Evolutionary conservation across 331 rosid genomes (phyloP), one percentile per base, ranked within the genome.

Genomic region (Stylosanthes scabra): DNA sequence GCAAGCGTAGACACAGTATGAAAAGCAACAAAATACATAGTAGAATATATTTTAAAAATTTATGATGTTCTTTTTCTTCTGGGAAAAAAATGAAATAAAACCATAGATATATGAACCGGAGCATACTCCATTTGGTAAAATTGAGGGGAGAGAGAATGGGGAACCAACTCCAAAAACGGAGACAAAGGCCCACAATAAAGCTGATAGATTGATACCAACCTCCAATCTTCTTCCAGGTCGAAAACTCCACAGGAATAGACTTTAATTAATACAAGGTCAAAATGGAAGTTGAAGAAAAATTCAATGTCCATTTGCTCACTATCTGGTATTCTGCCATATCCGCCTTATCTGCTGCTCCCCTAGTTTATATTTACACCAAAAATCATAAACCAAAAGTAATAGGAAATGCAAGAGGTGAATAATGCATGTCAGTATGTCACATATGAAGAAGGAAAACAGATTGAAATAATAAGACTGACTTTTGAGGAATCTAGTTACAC

Each of bases 341-440:
- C 66, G 11, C 34, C 60, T 39, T 74, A 64, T 37, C 58, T 62
- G 47, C 71, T 9, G 61, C 66, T 44, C 66, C 70, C 83, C 79
- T 74, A 54, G 63, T 72, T 58, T 20, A 13, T 8, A 46, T 13
- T 6, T 6, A 50, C 13, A n/a, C 11, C 54, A 41, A 37, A 47
- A 29, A 70, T 52, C 44, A 67, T 12, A 66, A 27, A 42, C 28
- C 51, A 51, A 55, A 37, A 34, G 20, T 67, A 60, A 67, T 34
- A 66, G 65, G 55, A 52, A 51, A 31, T 51, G 67, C 42, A 49
- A 12, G 29, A 12, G 59, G 37, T 12, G 39, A 39, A 29, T 6
- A 60, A 60, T 44, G 54, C 27, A 15, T 4, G 31, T 15, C 6
- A 15, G 54, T 14, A 15, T 4, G 31, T 15, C 6, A 15, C 11